Base-by-base conservation (phyloP, 148 eudicot genomes). In the Camellia sinensis region DNA sequence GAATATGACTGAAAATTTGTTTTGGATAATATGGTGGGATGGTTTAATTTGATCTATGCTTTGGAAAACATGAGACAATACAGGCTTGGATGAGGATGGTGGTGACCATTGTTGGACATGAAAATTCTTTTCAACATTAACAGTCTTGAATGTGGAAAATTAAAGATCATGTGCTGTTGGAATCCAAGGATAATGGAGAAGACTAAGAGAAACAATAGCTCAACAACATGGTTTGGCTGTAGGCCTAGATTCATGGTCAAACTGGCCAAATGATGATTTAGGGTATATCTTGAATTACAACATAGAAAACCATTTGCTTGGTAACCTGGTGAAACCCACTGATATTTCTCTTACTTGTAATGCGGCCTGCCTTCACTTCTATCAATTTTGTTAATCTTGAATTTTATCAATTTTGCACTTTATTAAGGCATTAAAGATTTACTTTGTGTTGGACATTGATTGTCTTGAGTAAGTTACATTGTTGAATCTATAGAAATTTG, bases 161-260 rank as follows among this genome's bases (percentile, higher is more conserved):
- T 69, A 48, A 17, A 44, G 6, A 45, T 69, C 22, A 29, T 29
- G 29, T 29, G 29, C 29, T 69, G 22, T 52, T 69, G 43, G 73
- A 69, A 45, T 45, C 53, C 53, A 69, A 44, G 73, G 21, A 69
- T 44, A 69, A 69, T 69, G 29, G 52, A 69, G 53, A 45, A 69
- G 29, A 69, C 71, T 22, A 15, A 6, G 17, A 11, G 19, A 15
- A 17, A 62, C 10, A 21, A 19, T 62, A n/a, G 21, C 40, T 5
- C 37, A n/a, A n/a, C 66, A 4, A 62, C 63, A 9, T 62, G 66
- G 66, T 62, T 62, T 62, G 37, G 37, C 66, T 0, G 19, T 6
- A 29, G 6, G 15, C 37, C 66, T n/a, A 62, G 66, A 62, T 12
- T 66, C 4, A 40, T 66, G 69, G 69, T 66, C 41, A 45, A 45